Percentiles rank a stretch among this genome's conserved stretches.
phyloP scores from a whole-genome alignment of 192 early-diverging fungal species.

The Nowakowskiella sp. region DNA sequence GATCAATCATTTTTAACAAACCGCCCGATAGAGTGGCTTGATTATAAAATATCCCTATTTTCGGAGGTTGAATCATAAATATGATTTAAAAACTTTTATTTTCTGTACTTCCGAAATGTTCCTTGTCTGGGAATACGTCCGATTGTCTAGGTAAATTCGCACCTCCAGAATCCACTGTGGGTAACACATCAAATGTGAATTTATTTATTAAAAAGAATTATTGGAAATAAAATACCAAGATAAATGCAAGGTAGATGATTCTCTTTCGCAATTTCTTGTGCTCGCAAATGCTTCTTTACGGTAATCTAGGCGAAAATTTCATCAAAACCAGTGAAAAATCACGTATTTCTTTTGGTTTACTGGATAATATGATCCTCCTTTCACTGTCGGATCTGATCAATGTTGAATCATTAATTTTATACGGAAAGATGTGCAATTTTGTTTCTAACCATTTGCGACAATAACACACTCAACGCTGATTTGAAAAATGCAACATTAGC shows the following conservation, averaged over 20 bases:
- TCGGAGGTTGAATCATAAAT: slow-evolving; percentile 9
- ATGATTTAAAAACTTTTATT: slow-evolving; percentile 1
- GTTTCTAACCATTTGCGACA: slow-evolving; percentile 66
- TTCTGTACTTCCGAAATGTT: slow-evolving; percentile 38
- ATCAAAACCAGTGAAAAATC: neutral
- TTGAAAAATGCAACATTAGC: slow-evolving; percentile 10
- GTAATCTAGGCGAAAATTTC: slow-evolving; percentile 21
- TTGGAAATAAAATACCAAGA: slow-evolving; percentile 33
- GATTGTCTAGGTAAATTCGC: slow-evolving; percentile 86
- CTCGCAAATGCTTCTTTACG: slow-evolving; percentile 95
- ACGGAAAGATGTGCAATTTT: neutral
- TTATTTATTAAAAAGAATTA: neutral
- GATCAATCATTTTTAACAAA: slow-evolving; percentile 1
- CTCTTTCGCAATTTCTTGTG: slow-evolving; percentile 92
- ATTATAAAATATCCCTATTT: slow-evolving; percentile 86
- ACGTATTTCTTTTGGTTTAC: slow-evolving; percentile 16
- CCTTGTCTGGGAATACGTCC: slow-evolving; percentile 92
- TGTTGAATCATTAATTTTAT: neutral
- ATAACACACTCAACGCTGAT: slow-evolving; percentile 85
- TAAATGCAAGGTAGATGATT: slow-evolving; percentile 93
- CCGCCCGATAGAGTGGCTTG: slow-evolving; percentile 57
- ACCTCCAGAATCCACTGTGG: slow-evolving; percentile 83
- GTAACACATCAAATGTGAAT: neutral
- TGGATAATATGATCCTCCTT: slow-evolving; percentile 97
- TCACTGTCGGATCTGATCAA: slow-evolving; percentile 78